Base-by-base conservation (phyloP, 78 protist genomes). In the Guillardia theta region DNA sequence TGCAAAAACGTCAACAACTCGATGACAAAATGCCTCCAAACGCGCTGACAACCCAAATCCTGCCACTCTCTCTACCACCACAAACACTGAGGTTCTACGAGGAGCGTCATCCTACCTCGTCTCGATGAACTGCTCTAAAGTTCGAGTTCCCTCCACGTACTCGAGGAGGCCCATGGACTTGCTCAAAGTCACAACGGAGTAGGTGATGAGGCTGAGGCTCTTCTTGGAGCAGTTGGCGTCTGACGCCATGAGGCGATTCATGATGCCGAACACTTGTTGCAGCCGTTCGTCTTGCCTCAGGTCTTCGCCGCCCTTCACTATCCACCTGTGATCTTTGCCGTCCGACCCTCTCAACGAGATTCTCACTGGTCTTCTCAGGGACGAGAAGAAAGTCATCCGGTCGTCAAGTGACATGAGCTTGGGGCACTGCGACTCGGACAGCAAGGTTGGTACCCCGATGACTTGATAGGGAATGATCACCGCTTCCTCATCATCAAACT, bases 281-380 rank as follows among this genome's bases (percentile, higher is more conserved):
- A 70, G 36, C 36, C 83, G 83, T 6, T 70, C 83, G 83, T 70
- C 83, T 43, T 70, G 83, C 15, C 99, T 95, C 33, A 98, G 48
- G 93, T 97, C 98, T 87, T 98, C 99, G 48, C 99, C 99, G 50
- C 98, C 99, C 96, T 98, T 98, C 48, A 97, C 98, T 4, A 98
- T 94, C 92, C 94, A 96, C 64, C 83, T 93, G 87, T 95, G 50
- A 43, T 95, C 98, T 3, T 41, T 15, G 95, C 95, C 98, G 70
- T 98, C 98, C 24, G 76, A 95, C 18, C 98, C 96, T 3, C 47
- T 95, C 21, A 98, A 48, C 24, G 47, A 88, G 0, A 98, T 21
- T 21, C 97, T 87, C 95, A 97, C 98, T 4, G 99, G 99, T 64
- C 87, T 87, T 10, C 98, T 94, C 19, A 98, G 33, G 8, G 99